Percentiles rank a stretch among this genome's conserved stretches.
phyloP scores from a whole-genome alignment of 1,284 basidiomycete genomes.

The Polyporus tsugae region DNA sequence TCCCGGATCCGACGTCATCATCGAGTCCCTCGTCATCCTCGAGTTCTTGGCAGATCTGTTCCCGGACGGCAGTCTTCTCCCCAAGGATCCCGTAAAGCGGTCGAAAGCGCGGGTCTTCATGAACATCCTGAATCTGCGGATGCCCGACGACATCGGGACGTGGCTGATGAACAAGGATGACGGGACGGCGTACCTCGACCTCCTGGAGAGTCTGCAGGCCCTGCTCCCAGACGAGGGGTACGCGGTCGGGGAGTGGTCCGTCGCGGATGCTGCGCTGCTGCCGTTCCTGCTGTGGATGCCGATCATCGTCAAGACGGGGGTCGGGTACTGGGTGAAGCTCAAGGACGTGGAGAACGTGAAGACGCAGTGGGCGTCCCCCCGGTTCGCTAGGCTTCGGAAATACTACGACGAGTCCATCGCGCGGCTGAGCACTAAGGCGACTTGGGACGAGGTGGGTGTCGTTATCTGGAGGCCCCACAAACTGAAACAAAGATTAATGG shows the following conservation, averaged over 20 bases:
- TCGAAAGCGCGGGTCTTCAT: constrained; percentile 67
- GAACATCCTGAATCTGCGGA: constrained; percentile 31
- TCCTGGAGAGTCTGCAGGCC: constrained; percentile 15
- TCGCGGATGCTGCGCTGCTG: constrained; percentile 60
- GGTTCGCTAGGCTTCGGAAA: not conserved
- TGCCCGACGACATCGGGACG: constrained; percentile 1
- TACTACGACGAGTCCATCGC: not conserved
- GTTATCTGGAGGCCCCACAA: not conserved
- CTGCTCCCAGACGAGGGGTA: constrained; percentile 33
- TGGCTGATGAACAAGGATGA: constrained; percentile 11
- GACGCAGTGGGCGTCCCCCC: constrained; percentile 2
- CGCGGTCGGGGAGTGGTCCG: constrained; percentile 50
- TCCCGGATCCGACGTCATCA: constrained; percentile 60
- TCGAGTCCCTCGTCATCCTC: constrained; percentile 65
- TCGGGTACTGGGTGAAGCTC: not conserved
- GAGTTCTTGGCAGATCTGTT: constrained; percentile 66
- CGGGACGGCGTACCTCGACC: not conserved
- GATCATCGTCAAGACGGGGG: constrained; percentile 29
- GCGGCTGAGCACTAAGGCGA: not conserved
- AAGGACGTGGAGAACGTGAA: constrained; percentile 3
- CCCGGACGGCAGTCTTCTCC: constrained; percentile 53
- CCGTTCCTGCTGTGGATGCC: constrained; percentile 46
- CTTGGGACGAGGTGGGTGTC: constrained; percentile 1
- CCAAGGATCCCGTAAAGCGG: constrained; percentile 57
- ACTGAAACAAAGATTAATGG: not conserved